Evolutionary conservation across 768 basidiomycete species (phyloP).

Genomic region (Rhizopogon vulgaris): DNA sequence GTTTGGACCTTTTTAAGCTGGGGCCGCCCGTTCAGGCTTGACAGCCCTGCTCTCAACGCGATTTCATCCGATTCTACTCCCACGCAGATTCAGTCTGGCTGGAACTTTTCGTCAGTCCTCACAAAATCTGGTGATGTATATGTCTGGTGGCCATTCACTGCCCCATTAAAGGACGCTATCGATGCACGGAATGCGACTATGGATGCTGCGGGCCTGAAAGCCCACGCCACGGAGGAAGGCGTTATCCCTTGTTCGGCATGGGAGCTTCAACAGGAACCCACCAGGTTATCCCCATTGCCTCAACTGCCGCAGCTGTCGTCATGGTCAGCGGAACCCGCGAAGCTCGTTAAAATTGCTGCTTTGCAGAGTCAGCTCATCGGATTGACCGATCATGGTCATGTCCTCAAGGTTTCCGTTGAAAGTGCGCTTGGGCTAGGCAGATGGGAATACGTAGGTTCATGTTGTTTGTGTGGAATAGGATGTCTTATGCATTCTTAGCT

Average conservation of each 20-base stretch:
- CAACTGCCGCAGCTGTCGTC: slow-evolving; percentile 44
- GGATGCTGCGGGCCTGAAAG: slow-evolving; percentile 34
- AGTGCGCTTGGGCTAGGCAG: slow-evolving; percentile 35
- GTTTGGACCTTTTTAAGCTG: slow-evolving; percentile 77
- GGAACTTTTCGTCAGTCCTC: slow-evolving; percentile 72
- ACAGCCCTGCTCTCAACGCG: slow-evolving; percentile 31
- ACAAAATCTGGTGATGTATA: slow-evolving; percentile 66
- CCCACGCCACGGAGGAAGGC: slow-evolving; percentile 26
- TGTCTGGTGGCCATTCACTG: slow-evolving; percentile 67
- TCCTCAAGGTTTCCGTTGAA: slow-evolving; percentile 54
- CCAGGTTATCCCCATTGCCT: slow-evolving; percentile 55
- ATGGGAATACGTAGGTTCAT: slow-evolving; percentile 69
- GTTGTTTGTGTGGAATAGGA: neutral
- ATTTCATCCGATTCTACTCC: slow-evolving; percentile 43
- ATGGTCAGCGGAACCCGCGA: slow-evolving; percentile 26
- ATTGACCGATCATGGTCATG: slow-evolving; percentile 74
- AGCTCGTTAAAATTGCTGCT: slow-evolving; percentile 76
- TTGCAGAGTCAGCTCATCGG: slow-evolving; percentile 70
- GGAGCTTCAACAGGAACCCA: slow-evolving; percentile 49
- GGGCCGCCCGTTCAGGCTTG: slow-evolving; percentile 69
- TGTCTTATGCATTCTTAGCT: slow-evolving; percentile 38
- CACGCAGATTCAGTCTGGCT: slow-evolving; percentile 71
- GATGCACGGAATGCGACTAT: slow-evolving; percentile 36
- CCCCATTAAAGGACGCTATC: slow-evolving; percentile 33
- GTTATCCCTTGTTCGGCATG: slow-evolving; percentile 58